These are phyloP conservation scores for Monilinia fructicola DNA, from an alignment of 2,329 filamentous ascomycete species.

Conservation along the genomic window DNA sequence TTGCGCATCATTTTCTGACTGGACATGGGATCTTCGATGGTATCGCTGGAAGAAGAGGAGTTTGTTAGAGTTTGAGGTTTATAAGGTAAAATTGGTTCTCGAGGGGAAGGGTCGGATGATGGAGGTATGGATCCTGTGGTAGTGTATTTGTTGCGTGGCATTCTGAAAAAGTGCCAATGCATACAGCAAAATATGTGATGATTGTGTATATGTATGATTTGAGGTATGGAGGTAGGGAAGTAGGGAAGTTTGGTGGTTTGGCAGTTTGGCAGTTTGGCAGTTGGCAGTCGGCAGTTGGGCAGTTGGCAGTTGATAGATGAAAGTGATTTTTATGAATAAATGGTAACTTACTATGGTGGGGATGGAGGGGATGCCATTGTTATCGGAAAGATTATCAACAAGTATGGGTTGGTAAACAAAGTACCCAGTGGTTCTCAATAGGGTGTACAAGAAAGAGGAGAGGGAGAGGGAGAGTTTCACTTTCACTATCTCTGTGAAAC, in stretches of 20 bases:
- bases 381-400: neutral
- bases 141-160: constrained; percentile 23
- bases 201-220: constrained; percentile 1
- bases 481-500: neutral
- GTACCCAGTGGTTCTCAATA: neutral
- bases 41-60: constrained; percentile 15
- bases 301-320: neutral
- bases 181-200: constrained; percentile 1
- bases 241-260: neutral
- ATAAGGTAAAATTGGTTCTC: constrained; percentile 9
- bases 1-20: constrained; percentile 13
- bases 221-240: neutral
- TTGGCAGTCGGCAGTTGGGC: neutral
- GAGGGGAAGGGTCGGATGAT: constrained; percentile 2
- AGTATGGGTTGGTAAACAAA: neutral
- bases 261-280: neutral
- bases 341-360: constrained; percentile 23
- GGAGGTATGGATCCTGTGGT: neutral
- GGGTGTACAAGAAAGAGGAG: neutral
- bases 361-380: constrained; percentile 23
- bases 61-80: constrained; percentile 17
- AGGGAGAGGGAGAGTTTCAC: no score
- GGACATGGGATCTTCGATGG: constrained; percentile 11
- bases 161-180: constrained; percentile 16
- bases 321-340: neutral